Evolutionary conservation across 257 asterid genomes (phyloP), one percentile per base, ranked within the genome.

Genomic region (Cynanchum wilfordii): DNA sequence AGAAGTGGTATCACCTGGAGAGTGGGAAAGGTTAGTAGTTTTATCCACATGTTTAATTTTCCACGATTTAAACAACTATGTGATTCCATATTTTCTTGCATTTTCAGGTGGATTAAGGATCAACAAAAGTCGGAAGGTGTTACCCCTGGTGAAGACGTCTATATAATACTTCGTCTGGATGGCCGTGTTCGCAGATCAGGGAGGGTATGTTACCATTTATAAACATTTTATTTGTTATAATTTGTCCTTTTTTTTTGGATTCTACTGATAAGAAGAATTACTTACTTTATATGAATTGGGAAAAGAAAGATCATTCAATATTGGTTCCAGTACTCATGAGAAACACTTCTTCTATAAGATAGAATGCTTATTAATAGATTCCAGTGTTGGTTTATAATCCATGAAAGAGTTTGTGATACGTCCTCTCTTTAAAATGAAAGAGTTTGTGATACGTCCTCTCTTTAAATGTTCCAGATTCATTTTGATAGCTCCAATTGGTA

Each of bases 141-240:
- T 62, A 84, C 87, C 75, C 97, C 97, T 13, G 97, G 96, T 4
- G 97, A 94, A 82, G 96, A 94, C 79, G 97, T 94, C 52, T 94
- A 89, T 84, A 86, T 94, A 73, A 86, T 94, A 66, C 97, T 94
- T 68, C 96, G 97, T 79, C 92, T 94, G 56, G 98, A 94, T 87
- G 98, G 98, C 0, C 97, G 98, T 72, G 93, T 94, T 75, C 87
- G 96, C 60, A 88, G 93, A 80, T 94, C 98, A 69, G 97, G 98
- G 60, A 87, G 85, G 97, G 98, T 94, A 64, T 81, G 89, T 86
- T 74, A 69, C 51, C 24, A 19, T 56, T 55, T 1, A 12, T 44
- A 11, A n/a, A 11, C 17, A 58, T 56, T 1, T 57, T 30, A n/a
- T 64, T 40, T 55, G 50, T 73, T 45, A 15, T 49, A 22, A 5